Conservation (phyloP, 163 green algal species). For the Picocystis sp. region DNA sequence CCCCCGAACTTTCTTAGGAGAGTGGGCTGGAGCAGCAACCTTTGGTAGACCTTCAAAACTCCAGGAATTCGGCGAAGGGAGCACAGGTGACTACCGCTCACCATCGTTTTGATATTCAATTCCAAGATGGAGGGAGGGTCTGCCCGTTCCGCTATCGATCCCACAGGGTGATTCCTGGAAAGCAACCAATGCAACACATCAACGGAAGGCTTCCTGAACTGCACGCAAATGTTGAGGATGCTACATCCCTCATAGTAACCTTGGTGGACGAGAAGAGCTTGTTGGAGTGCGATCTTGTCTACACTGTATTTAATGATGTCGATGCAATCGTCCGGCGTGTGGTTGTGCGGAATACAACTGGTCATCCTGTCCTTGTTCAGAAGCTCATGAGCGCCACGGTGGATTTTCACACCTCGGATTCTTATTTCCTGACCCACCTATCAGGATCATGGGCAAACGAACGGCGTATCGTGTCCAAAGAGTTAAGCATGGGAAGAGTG, state of each 20-base stretch:
- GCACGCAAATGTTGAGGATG: background rate
- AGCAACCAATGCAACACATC: background rate
- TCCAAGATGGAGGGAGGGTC: background rate
- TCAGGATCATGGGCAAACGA: slow-evolving; percentile 1
- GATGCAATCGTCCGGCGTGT: background rate
- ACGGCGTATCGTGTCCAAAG: background rate
- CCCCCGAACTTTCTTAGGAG: no score
- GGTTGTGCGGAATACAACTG: background rate
- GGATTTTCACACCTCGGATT: background rate
- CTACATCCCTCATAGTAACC: background rate
- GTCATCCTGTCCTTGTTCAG: background rate
- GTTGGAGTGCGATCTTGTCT: background rate
- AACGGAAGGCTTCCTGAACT: background rate
- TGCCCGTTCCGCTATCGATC: background rate
- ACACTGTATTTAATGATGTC: slow-evolving; percentile 1
- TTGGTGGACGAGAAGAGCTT: background rate
- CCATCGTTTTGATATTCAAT: background rate
- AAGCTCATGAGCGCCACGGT: background rate
- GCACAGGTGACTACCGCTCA: background rate
- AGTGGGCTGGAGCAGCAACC: no score
- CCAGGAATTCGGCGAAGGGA: background rate
- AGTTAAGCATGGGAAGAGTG: no score
- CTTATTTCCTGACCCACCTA: background rate
- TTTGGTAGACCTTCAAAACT: background rate
- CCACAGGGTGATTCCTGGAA: background rate